Evolutionary conservation across 2,329 filamentous ascomycete genomes (phyloP).

Genomic region (Colletotrichum spinosum): DNA sequence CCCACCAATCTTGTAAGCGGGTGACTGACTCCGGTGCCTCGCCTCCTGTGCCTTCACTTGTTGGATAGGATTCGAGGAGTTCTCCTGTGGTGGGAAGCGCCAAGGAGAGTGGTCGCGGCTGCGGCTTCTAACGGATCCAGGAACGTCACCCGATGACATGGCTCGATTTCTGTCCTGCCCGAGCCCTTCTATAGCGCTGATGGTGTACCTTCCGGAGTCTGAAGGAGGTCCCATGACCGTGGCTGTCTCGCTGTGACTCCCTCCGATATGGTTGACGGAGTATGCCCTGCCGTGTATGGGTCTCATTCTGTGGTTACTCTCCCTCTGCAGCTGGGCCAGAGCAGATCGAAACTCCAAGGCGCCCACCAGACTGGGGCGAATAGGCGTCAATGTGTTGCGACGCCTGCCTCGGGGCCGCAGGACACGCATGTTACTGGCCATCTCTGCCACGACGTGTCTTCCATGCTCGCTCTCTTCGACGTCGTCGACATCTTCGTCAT

Average conservation of each 20-base stretch:
- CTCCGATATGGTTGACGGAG: slow-evolving; percentile 44
- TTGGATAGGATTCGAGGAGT: slow-evolving; percentile 20
- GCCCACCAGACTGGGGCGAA: slow-evolving; percentile 92
- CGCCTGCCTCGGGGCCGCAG: slow-evolving; percentile 74
- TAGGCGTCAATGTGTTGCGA: slow-evolving; percentile 83
- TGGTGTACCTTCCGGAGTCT: slow-evolving; percentile 30
- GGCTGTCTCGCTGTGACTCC: slow-evolving; percentile 32
- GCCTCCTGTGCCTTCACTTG: slow-evolving; percentile 30
- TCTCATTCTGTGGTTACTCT: slow-evolving; percentile 79
- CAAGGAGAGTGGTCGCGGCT: slow-evolving; percentile 33
- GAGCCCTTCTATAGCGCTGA: slow-evolving; percentile 34
- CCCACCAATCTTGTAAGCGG: slow-evolving; percentile 52
- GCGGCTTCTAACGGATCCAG: slow-evolving; percentile 36
- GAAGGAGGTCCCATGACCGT: slow-evolving; percentile 26
- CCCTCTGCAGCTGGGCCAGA: slow-evolving; percentile 85
- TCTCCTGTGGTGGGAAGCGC: slow-evolving; percentile 22
- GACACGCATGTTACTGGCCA: slow-evolving; percentile 93
- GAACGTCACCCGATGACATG: slow-evolving; percentile 59
- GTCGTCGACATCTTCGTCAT: slow-evolving; percentile 50
- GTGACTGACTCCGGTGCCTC: slow-evolving; percentile 45
- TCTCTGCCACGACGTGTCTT: slow-evolving; percentile 79
- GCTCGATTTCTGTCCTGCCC: slow-evolving; percentile 53
- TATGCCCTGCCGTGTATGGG: slow-evolving; percentile 74
- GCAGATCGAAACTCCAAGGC: slow-evolving; percentile 94
- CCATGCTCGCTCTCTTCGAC: slow-evolving; percentile 68